A percentile compares a stretch with the other conserved stretches of the same genome.
Evolutionary conservation across 345 rosid genomes (phyloP).

Genomic region (Sisymbrium irio): DNA sequence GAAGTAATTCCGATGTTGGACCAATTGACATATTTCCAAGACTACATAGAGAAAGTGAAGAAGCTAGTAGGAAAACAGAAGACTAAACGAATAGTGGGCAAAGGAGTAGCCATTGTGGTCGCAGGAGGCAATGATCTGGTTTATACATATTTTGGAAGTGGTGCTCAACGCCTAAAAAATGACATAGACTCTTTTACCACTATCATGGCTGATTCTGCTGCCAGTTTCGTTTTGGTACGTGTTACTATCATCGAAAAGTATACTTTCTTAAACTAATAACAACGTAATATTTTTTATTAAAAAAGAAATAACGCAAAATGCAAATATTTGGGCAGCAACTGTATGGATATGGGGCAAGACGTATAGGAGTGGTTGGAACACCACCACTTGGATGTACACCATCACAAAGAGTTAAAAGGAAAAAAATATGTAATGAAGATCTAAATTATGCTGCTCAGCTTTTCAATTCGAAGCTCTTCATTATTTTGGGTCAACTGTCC

Average conservation of each 20-base stretch:
- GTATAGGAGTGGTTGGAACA: constrained; percentile 46
- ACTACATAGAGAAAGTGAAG: constrained; percentile 34
- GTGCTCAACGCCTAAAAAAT: neutral
- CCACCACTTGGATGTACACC: constrained; percentile 73
- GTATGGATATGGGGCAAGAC: constrained; percentile 53
- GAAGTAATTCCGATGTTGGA: constrained; percentile 33
- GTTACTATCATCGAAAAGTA: neutral
- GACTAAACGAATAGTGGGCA: constrained; percentile 11
- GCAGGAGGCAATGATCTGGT: constrained; percentile 9
- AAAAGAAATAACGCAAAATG: neutral
- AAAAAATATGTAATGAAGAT: constrained; percentile 39
- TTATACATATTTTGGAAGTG: constrained; percentile 1
- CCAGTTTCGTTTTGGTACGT: constrained; percentile 16
- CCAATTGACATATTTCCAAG: constrained; percentile 38
- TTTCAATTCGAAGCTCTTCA: constrained; percentile 52
- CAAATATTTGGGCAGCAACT: constrained; percentile 44
- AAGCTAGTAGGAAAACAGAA: constrained; percentile 32
- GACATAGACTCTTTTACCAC: constrained; percentile 1
- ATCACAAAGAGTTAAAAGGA: constrained; percentile 49
- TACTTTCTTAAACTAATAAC: neutral
- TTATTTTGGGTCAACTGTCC: constrained; percentile 32
- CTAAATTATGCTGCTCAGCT: constrained; percentile 48
- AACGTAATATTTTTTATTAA: neutral
- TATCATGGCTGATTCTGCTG: constrained; percentile 14
- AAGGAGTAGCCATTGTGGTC: constrained; percentile 20